phyloP scores from a whole-genome alignment of 805 yeast species.

The Nadsonia fulvescens region DNA sequence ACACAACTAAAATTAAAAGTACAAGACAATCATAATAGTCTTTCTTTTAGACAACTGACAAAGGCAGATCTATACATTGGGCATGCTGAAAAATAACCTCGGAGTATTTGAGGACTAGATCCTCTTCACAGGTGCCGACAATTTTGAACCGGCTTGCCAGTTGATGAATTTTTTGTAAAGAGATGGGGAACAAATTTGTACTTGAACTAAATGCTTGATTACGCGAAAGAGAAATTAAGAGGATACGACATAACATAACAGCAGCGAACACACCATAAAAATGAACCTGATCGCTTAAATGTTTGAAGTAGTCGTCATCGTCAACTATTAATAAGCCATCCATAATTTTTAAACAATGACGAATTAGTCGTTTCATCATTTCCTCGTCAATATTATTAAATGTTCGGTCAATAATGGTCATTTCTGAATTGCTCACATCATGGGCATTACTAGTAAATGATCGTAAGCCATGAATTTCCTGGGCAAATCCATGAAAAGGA shows the following conservation, averaged over 20 bases:
- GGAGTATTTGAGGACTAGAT: conserved; percentile 8
- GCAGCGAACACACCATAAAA: conserved; percentile 19
- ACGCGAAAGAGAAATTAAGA: neutral
- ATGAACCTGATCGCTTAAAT: conserved; percentile 54
- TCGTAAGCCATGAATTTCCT: conserved; percentile 7
- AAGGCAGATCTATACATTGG: conserved; percentile 2
- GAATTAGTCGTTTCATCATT: conserved; percentile 17
- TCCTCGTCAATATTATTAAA: conserved; percentile 13
- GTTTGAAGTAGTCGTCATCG: conserved; percentile 42
- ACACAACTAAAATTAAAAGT: too few relatives aligned
- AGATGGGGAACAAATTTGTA: conserved; percentile 2
- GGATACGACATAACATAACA: conserved; percentile 9
- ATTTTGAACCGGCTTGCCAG: conserved; percentile 6
- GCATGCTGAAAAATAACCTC: conserved; percentile 7
- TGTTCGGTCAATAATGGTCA: conserved; percentile 2
- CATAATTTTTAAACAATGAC: conserved; percentile 26
- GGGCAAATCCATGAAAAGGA: too few relatives aligned
- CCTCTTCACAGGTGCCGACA: conserved; percentile 7
- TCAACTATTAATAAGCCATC: conserved; percentile 24
- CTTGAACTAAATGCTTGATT: conserved; percentile 1
- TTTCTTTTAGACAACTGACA: too few relatives aligned
- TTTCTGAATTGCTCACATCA: too few relatives aligned
- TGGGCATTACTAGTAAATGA: conserved; percentile 3
- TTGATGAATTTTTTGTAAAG: conserved; percentile 1
- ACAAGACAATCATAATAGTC: too few relatives aligned